These are phyloP conservation scores for Scenedesmus sp. DNA, from an alignment of 163 green algal species.

Conservation along the genomic window DNA sequence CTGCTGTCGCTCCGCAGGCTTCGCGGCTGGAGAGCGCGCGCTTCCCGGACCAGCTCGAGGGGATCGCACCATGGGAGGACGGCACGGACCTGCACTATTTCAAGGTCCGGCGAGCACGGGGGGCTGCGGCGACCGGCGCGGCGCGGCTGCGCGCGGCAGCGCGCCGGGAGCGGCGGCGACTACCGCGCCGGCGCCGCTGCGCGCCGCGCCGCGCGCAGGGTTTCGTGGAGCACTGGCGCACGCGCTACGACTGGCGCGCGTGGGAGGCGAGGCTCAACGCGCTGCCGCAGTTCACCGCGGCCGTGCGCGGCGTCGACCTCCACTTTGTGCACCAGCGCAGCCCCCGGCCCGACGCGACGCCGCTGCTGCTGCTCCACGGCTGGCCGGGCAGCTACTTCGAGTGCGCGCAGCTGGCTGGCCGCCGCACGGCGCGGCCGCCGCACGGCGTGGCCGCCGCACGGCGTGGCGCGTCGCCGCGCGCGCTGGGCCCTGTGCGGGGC, in stretches of 20 bases:
- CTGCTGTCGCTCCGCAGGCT: too few relatives aligned
- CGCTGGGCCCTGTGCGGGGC: too few relatives aligned
- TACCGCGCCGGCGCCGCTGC: too few relatives aligned
- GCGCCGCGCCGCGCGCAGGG: slow-evolving; percentile 43
- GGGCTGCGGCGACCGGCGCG: too few relatives aligned
- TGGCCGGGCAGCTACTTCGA: slow-evolving; percentile 60
- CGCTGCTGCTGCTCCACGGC: slow-evolving; percentile 58
- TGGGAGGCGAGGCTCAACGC: slow-evolving; percentile 52
- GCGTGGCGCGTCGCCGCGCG: too few relatives aligned
- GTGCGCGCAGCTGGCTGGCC: too few relatives aligned
- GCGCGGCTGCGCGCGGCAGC: not conserved
- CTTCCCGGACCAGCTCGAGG: slow-evolving; percentile 22
- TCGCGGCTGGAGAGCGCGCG: not conserved
- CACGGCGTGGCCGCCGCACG: too few relatives aligned
- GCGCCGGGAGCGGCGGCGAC: not conserved
- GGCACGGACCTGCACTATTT: slow-evolving; percentile 48
- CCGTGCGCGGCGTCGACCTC: slow-evolving; percentile 48
- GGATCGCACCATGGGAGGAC: slow-evolving; percentile 48
- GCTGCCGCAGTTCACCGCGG: slow-evolving; percentile 46
- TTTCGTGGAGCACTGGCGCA: slow-evolving; percentile 48
- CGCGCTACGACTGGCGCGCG: slow-evolving; percentile 47
- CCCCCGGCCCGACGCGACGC: slow-evolving; percentile 31
- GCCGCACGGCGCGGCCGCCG: too few relatives aligned
- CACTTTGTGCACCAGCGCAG: slow-evolving; percentile 55
- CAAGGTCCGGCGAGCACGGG: too few relatives aligned